Evolutionary conservation across 225 moss, liverwort and hornwort species (phyloP).

Genomic region (Pseudisothecium myosuroides): DNA sequence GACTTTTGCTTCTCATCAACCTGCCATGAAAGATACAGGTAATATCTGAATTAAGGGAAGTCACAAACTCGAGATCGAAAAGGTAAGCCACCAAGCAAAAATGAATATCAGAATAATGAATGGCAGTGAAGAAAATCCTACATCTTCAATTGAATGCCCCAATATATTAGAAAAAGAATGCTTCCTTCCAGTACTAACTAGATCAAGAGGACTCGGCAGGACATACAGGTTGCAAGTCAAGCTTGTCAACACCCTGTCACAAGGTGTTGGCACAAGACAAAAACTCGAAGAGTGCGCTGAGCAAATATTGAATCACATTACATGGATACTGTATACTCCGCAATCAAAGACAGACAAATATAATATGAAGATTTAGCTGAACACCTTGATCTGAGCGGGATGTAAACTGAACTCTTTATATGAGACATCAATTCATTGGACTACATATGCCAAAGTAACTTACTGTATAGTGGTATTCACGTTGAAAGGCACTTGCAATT

Average conservation of each 20-base stretch:
- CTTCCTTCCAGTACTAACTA: background rate
- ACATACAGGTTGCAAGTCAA: background rate
- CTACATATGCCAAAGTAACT: background rate
- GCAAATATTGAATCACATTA: background rate
- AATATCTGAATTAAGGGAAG: background rate
- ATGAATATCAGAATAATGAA: background rate
- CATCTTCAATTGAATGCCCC: background rate
- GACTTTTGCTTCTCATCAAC: constrained; percentile 97
- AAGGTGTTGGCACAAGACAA: background rate
- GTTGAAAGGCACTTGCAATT: constrained; percentile 76
- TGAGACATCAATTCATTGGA: background rate
- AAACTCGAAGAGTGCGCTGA: background rate
- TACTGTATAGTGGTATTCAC: constrained; percentile 91
- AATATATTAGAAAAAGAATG: background rate
- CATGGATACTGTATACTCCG: background rate
- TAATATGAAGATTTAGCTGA: background rate
- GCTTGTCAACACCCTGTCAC: background rate
- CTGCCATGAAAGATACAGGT: constrained; percentile 16
- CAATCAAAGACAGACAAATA: background rate
- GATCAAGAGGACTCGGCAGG: background rate
- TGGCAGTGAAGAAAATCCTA: background rate
- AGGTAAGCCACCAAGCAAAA: background rate
- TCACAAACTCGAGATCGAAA: background rate
- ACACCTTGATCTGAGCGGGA: background rate
- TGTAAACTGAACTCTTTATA: background rate